Evolutionary conservation across 176 grass and related monocot genomes (phyloP).

Genomic region (Phoenix dactylifera): DNA sequence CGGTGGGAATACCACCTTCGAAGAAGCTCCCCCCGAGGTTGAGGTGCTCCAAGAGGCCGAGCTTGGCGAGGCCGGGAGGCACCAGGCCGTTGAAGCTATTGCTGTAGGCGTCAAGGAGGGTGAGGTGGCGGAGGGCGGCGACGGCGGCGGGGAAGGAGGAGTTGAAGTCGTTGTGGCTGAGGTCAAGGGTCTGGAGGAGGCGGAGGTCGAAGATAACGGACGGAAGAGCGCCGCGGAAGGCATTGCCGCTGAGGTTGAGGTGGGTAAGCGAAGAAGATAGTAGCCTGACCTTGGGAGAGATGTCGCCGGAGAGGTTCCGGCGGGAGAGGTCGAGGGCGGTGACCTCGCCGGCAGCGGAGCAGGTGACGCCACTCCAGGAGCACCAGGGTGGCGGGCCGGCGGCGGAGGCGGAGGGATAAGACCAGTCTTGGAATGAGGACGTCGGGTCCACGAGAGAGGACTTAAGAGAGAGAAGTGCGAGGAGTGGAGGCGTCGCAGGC

Average conservation of each 20-base stretch:
- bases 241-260: conserved; percentile 66
- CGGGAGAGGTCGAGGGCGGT: conserved; percentile 52
- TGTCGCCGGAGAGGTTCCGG: conserved; percentile 63
- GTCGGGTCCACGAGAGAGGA: conserved; percentile 52
- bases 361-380: conserved; percentile 56
- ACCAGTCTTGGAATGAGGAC: conserved; percentile 44
- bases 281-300: conserved; percentile 37
- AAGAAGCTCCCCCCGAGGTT: conserved; percentile 83
- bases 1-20: conserved; percentile 40
- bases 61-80: conserved; percentile 32
- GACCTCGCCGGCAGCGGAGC: conserved; percentile 36
- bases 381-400: conserved; percentile 60
- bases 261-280: conserved; percentile 39
- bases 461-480: conserved; percentile 57
- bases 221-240: conserved; percentile 45
- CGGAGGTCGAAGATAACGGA: conserved; percentile 41
- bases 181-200: conserved; percentile 39
- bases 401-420: conserved; percentile 31
- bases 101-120: conserved; percentile 53
- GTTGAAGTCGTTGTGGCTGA: conserved; percentile 82
- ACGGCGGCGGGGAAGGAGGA: conserved; percentile 42
- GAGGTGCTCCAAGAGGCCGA: conserved; percentile 32
- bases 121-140: conserved; percentile 28
- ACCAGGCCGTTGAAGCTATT: conserved; percentile 63
- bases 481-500: conserved; percentile 42